These are phyloP conservation scores for Fusarium sp. DNA, from an alignment of 2,329 filamentous ascomycete genomes.

Conservation along the genomic window DNA sequence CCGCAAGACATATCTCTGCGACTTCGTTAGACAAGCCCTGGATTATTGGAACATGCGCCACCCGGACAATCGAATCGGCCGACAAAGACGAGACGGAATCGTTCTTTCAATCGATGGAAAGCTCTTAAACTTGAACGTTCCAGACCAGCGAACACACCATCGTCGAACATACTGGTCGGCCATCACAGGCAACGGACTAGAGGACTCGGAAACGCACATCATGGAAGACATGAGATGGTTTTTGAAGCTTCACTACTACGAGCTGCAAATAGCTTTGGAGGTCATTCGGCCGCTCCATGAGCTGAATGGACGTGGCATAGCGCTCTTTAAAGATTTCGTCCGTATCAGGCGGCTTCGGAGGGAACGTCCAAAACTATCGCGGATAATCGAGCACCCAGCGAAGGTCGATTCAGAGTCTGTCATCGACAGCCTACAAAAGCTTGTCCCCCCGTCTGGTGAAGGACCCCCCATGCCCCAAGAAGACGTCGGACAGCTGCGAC, in stretches of 20 bases:
- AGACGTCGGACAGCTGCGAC: too few relatives aligned
- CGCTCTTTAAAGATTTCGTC: neutral
- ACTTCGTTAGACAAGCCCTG: neutral
- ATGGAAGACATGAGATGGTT: neutral
- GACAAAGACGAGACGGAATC: too few relatives aligned
- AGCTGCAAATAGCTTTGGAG: too few relatives aligned
- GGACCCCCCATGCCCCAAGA: too few relatives aligned
- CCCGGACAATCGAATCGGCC: fast-evolving
- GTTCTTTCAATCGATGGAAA: too few relatives aligned
- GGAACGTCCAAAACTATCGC: too few relatives aligned
- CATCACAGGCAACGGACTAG: neutral
- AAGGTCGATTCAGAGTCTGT: neutral
- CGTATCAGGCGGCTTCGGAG: neutral
- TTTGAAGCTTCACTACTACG: neutral
- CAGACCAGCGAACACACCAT: fast-evolving
- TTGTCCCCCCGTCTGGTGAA: too few relatives aligned
- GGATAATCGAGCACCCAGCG: neutral
- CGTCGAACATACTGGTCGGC: neutral
- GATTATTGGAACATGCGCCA: neutral
- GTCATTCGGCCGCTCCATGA: too few relatives aligned
- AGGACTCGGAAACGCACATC: neutral
- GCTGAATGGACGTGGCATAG: too few relatives aligned
- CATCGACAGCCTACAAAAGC: too few relatives aligned
- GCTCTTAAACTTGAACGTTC: too few relatives aligned
- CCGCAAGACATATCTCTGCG: neutral